Evolutionary conservation across 805 yeast species (phyloP).

Genomic region (Candida cerambycidarum): DNA sequence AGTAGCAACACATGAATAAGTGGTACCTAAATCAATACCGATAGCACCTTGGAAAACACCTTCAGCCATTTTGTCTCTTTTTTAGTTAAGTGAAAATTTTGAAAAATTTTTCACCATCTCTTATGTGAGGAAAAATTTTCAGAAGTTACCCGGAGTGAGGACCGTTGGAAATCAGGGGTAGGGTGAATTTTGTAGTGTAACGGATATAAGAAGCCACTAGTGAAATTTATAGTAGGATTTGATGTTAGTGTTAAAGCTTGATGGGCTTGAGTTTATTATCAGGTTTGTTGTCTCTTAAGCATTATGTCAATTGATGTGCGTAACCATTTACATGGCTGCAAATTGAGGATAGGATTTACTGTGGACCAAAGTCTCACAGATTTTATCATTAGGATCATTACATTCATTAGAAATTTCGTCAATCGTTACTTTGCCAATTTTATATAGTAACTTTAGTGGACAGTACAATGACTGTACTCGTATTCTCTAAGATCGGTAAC

Average conservation of each 20-base stretch:
- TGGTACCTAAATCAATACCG: constrained; percentile 55
- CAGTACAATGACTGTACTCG: too few species aligned
- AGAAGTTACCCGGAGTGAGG: constrained; percentile 7
- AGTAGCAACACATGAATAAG: constrained; percentile 53
- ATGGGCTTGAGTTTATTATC: too few species aligned
- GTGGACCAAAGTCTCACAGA: too few species aligned
- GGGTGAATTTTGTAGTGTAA: background rate
- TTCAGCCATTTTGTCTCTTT: constrained; percentile 70
- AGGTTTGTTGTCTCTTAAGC: too few species aligned
- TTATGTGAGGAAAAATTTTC: constrained; percentile 11
- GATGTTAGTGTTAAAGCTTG: too few species aligned
- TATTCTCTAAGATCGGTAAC: too few species aligned
- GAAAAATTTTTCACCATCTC: constrained; percentile 11
- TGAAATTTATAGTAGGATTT: too few species aligned
- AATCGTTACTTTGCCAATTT: too few species aligned
- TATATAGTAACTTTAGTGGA: too few species aligned
- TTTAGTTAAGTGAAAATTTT: constrained; percentile 11
- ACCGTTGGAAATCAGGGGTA: background rate
- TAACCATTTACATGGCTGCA: background rate
- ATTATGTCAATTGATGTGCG: background rate
- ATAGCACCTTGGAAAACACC: constrained; percentile 96
- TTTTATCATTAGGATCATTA: too few species aligned
- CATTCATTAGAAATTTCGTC: too few species aligned
- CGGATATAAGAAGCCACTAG: too few species aligned
- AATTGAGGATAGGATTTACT: background rate